Base-by-base conservation (phyloP, 2,329 filamentous ascomycete genomes). In the Clarireedia monteithiana region DNA sequence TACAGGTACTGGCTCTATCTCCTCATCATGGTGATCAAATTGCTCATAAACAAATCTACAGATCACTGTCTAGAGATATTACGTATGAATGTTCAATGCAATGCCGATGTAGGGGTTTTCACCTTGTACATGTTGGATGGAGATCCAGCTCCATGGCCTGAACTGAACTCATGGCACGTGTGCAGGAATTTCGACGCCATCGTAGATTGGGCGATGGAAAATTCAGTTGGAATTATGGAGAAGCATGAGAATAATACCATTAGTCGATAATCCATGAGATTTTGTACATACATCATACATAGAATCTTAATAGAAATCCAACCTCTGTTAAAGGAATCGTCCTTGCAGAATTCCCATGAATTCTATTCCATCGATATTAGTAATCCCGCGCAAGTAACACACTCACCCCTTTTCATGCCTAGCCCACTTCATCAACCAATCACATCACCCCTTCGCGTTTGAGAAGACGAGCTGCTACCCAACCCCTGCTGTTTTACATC, bases 11-110 rank as follows among this genome's bases (percentile, higher is more conserved):
- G 20, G 24, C 38, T 10, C 12, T 17, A 23, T 9, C 50, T 15
- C 24, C 15, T 23, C n/a, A 45, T 27, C 23, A 10, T 34, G 48
- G 14, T 17, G 6, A 14, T 14, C 12, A 17, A 6, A 27, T 24
- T 23, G 34, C 24, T 34, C 34, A 40, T 15, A 5, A 14, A 17
- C 27, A 27, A 53, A 50, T 38, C 20, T 42, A 38, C 39, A 62
- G 77, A 81, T 64, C 77, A 80, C 63, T 81, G 78, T 67, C 74
- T 80, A 58, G 78, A 81, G 61, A 73, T 79, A 4, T 65, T 82
- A 40, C 68, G 79, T 6, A 71, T 77, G 60, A 78, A 76, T 46
- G 69, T 80, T 47, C 78, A 81, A 74, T 82, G 78, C 63, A 76
- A 81, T 61, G 72, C 74, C 46, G 79, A 82, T 56, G 70, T 80